Base-by-base conservation (phyloP, 768 basidiomycete species). In the Cyclocybe aegerita region DNA sequence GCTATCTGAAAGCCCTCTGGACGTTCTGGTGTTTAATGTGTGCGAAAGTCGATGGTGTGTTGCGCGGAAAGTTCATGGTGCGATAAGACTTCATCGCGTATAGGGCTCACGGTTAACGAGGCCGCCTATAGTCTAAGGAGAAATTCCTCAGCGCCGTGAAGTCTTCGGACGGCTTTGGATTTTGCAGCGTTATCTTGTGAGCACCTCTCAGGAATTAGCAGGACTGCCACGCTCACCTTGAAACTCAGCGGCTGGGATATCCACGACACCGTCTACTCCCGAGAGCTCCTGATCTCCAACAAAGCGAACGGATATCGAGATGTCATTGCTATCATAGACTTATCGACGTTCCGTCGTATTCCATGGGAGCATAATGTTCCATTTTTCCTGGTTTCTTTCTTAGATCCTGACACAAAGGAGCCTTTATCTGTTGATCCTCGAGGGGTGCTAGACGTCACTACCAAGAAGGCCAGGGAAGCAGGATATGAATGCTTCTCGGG, bases 1-100 rank as follows among this genome's bases (percentile, higher is more conserved):
- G 57, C 38, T 46, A 42, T 29, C 17, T 43, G 38, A 33, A 35
- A 23, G 30, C 30, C 1, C 1, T 7, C 17, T 34, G n/a, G 14
- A 9, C 17, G 9, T 23, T 36, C 17, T 47, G 39, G 12, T 45
- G 42, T 47, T 39, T 11, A 36, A 33, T 17, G 12, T 42, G 10
- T 14, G 9, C 56, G n/a, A 30, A 29, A 94, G 93, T 95, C 33
- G 96, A 98, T 68, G 96, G 96, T 29, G 85, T 98, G 9, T 76
- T 97, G 11, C 80, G 96, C 31, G 96, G 96, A n/a, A 98, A 98
- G 70, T 90, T 86, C 64, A 91, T 93, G 89, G 90, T 88, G 58
- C 39, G 75, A 44, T 9, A 39, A 32, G 10, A 6, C 37, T 23
- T 16, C 31, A 37, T n/a, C 8, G 3, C 17, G 29, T 30, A 49